Conservation (phyloP, 164 flowering plant species). For the Amborella trichopoda region DNA sequence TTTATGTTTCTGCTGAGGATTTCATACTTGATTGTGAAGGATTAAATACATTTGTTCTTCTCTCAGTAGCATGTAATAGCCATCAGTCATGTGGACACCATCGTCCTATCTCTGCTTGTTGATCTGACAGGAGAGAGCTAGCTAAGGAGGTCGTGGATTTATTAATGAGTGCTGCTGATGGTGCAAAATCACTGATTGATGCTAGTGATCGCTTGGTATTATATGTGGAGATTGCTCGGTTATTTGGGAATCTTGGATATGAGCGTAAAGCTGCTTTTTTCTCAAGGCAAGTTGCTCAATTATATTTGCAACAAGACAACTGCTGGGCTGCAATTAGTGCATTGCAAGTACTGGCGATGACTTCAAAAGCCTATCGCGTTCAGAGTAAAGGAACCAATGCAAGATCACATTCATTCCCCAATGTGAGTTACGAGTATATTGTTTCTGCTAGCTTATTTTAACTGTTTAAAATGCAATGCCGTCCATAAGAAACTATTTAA, state of each 20-base stretch:
- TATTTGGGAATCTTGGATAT: slow-evolving; percentile 87
- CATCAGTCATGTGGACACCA: too few relatives aligned
- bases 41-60: too few relatives aligned
- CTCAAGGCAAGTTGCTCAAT: slow-evolving; percentile 93
- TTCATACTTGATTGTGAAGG: too few relatives aligned
- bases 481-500: too few relatives aligned
- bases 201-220: slow-evolving; percentile 82
- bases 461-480: too few relatives aligned
- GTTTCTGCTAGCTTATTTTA: too few relatives aligned
- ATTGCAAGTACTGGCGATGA: slow-evolving; percentile 95
- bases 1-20: too few relatives aligned
- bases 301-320: slow-evolving; percentile 90
- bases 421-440: slow-evolving; percentile 51
- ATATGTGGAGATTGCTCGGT: slow-evolving; percentile 91
- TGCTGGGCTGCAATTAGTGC: slow-evolving; percentile 88
- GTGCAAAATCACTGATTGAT: slow-evolving; percentile 94
- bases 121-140: slow-evolving; percentile 45
- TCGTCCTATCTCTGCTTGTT: too few relatives aligned
- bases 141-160: slow-evolving; percentile 90
- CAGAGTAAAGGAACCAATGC: slow-evolving; percentile 75
- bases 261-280: slow-evolving; percentile 97
- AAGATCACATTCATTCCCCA: slow-evolving; percentile 16
- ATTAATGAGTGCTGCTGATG: slow-evolving; percentile 93
- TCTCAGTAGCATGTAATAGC: too few relatives aligned
- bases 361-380: slow-evolving; percentile 88